Percentiles rank a stretch among this genome's conserved stretches.
Conservation (phyloP, 176 grass and related monocot genomes). For the Lolium rigidum region DNA sequence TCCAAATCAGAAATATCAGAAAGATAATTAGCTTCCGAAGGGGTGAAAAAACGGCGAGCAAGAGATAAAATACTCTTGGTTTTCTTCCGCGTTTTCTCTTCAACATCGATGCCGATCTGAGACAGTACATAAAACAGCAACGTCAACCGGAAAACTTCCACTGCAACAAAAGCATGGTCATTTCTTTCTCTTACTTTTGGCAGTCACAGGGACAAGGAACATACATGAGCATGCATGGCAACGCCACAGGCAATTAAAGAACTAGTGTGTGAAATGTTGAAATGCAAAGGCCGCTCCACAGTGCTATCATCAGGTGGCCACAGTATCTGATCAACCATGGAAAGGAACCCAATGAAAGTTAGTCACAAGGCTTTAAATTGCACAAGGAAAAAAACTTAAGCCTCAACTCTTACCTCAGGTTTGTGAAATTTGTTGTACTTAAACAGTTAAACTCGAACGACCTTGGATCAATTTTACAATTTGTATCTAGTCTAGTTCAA, state of each 20-base stretch:
- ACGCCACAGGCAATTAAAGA: slow-evolving; percentile 85
- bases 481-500: slow-evolving; percentile 79
- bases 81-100: slow-evolving; percentile 76
- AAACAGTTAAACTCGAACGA: slow-evolving; percentile 84
- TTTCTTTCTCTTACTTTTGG: slow-evolving; percentile 2
- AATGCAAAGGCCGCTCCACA: slow-evolving; percentile 62
- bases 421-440: slow-evolving; percentile 82
- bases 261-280: slow-evolving; percentile 91
- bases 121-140: slow-evolving; percentile 19
- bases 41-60: slow-evolving; percentile 78
- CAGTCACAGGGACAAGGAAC: slow-evolving; percentile 31
- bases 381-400: background rate
- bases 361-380: background rate
- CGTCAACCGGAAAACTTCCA: slow-evolving; percentile 18
- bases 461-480: slow-evolving; percentile 68
- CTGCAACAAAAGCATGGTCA: background rate
- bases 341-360: slow-evolving; percentile 33
- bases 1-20: slow-evolving; percentile 58
- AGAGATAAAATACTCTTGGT: slow-evolving; percentile 66
- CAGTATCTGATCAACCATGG: slow-evolving; percentile 63
- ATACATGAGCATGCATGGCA: slow-evolving; percentile 61
- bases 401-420: slow-evolving; percentile 72
- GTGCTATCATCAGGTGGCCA: slow-evolving; percentile 50
- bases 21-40: slow-evolving; percentile 73
- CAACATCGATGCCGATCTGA: slow-evolving; percentile 90